Evolutionary conservation across 495 filamentous ascomycete species (phyloP).

Genomic region (Aspergillus taichungensis): DNA sequence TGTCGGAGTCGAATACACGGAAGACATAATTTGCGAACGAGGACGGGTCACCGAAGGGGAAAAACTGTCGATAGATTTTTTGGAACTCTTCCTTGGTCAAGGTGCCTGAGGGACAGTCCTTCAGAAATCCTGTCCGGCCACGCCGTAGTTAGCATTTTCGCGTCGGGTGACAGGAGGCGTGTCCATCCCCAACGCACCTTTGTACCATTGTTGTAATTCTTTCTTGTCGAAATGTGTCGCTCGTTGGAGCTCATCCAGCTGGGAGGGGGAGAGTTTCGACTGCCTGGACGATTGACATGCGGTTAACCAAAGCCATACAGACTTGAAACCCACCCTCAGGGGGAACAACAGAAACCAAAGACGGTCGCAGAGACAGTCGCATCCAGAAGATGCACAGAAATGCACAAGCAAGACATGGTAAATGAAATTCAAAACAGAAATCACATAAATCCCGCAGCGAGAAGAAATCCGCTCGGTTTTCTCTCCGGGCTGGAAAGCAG

Average conservation of each 20-base stretch:
- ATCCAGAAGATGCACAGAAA: too few relatives aligned
- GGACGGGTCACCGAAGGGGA: constrained; percentile 94
- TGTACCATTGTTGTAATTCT: constrained; percentile 99
- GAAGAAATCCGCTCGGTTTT: not conserved
- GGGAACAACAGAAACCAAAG: not conserved
- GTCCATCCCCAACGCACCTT: constrained; percentile 50
- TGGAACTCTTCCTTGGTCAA: constrained; percentile 97
- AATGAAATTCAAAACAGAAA: too few relatives aligned
- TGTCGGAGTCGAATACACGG: constrained; percentile 96
- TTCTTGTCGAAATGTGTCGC: constrained; percentile 99
- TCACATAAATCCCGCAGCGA: not conserved
- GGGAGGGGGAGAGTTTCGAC: constrained; percentile 90
- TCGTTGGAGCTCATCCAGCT: constrained; percentile 89
- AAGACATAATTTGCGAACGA: constrained; percentile 98
- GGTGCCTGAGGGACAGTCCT: constrained; percentile 94
- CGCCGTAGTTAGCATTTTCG: not conserved
- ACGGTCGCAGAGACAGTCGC: not conserved
- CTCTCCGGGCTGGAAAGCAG: constrained; percentile 1
- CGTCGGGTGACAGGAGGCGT: not conserved
- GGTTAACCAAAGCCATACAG: not conserved
- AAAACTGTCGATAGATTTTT: constrained; percentile 99
- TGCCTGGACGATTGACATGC: constrained; percentile 43
- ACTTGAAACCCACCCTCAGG: not conserved
- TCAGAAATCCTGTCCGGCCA: constrained; percentile 69
- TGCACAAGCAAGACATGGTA: too few relatives aligned